Evolutionary conservation across 2,329 filamentous ascomycete species (phyloP).

Genomic region (Grosmannia serpens): DNA sequence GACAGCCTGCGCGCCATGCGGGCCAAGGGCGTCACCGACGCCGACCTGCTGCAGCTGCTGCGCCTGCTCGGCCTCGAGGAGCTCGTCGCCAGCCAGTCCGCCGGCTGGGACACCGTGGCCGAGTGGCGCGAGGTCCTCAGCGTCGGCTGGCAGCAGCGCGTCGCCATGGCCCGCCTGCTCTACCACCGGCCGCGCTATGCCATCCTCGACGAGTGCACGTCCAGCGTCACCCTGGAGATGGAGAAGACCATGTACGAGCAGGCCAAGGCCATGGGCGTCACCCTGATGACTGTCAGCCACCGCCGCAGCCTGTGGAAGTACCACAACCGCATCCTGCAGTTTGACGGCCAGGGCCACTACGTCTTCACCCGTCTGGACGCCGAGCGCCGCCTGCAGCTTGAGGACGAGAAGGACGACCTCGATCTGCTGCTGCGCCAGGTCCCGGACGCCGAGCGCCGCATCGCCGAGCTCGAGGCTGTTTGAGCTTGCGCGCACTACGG

Average conservation of each 20-base stretch:
- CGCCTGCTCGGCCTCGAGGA: constrained; percentile 71
- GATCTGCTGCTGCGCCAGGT: constrained; percentile 77
- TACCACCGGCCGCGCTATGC: constrained; percentile 90
- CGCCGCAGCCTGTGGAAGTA: constrained; percentile 91
- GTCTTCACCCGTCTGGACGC: constrained; percentile 86
- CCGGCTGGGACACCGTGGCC: constrained; percentile 84
- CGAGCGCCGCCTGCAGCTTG: constrained; percentile 69
- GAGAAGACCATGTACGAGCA: constrained; percentile 97
- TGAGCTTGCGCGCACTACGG: too few species aligned
- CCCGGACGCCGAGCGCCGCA: constrained; percentile 74
- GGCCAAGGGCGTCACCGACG: constrained; percentile 69
- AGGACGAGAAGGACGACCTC: constrained; percentile 94
- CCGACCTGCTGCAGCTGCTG: constrained; percentile 67
- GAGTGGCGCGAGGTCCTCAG: constrained; percentile 95
- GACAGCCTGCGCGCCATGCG: constrained; percentile 83
- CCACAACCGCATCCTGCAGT: constrained; percentile 87
- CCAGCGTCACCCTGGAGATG: constrained; percentile 85
- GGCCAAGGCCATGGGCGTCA: constrained; percentile 82
- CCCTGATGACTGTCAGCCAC: constrained; percentile 93
- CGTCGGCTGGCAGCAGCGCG: constrained; percentile 84
- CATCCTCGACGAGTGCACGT: constrained; percentile 95
- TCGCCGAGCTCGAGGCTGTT: constrained; percentile 57
- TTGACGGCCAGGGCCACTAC: constrained; percentile 86
- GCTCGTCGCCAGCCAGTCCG: constrained; percentile 59
- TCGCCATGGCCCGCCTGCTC: constrained; percentile 92